These are phyloP conservation scores for Mimosa bimucronata DNA, from an alignment of 306 rosid genomes.

Conservation along the genomic window DNA sequence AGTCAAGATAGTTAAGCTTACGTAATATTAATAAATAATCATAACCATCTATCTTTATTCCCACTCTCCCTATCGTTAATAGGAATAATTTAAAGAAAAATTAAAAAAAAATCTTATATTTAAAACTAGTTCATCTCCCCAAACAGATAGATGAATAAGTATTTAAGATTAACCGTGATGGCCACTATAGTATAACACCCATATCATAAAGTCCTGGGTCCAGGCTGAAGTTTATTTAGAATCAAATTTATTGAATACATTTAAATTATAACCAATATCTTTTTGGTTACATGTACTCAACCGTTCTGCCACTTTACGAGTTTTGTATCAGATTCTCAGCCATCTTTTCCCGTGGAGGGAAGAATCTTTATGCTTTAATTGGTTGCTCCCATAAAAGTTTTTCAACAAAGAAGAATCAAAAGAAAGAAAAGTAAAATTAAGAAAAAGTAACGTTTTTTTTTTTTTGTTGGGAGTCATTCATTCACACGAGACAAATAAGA, in stretches of 20 bases:
- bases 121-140: too few relatives aligned
- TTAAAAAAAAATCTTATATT: too few relatives aligned
- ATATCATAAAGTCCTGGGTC: neutral
- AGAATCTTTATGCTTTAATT: constrained; percentile 30
- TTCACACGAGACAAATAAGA: constrained; percentile 52
- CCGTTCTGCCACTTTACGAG: constrained; percentile 17
- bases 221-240: neutral
- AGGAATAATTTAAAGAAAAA: too few relatives aligned
- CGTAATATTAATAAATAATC: too few relatives aligned
- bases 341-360: neutral
- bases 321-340: constrained; percentile 31
- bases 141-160: too few relatives aligned
- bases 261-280: neutral
- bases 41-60: too few relatives aligned
- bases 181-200: neutral
- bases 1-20: too few relatives aligned
- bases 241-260: neutral
- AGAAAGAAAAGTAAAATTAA: neutral
- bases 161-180: neutral
- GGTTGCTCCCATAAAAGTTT: constrained; percentile 34
- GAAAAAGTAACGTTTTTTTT: constrained; percentile 4
- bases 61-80: too few relatives aligned
- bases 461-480: constrained; percentile 30
- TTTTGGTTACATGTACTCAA: neutral
- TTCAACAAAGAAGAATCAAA: constrained; percentile 39